phyloP scores from a whole-genome alignment of 352 stramenopile species.

The Pythium graminicola region DNA sequence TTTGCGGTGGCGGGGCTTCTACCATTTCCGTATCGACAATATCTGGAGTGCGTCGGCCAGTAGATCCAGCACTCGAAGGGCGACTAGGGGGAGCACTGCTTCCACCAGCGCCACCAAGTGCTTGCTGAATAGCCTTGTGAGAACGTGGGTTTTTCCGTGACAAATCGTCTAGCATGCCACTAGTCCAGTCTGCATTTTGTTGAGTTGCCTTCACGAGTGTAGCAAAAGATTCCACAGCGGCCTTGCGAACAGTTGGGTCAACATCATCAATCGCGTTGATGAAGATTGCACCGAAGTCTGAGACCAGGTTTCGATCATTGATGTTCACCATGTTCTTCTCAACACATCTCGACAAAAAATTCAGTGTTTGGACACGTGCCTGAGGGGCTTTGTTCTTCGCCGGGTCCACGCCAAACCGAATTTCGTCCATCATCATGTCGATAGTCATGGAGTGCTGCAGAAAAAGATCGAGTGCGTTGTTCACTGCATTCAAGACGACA shows the following conservation, averaged over 20 bases:
- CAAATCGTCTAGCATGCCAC: constrained; percentile 56
- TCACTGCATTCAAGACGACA: constrained; percentile 72
- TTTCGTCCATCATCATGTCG: constrained; percentile 84
- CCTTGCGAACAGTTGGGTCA: constrained; percentile 74
- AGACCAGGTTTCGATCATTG: constrained; percentile 50
- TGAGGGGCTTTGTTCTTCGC: constrained; percentile 80
- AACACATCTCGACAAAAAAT: constrained; percentile 59
- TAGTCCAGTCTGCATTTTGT: constrained; percentile 45
- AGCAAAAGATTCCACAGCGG: constrained; percentile 57
- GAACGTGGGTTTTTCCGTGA: constrained; percentile 62
- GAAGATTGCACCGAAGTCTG: constrained; percentile 61
- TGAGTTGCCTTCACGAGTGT: constrained; percentile 48
- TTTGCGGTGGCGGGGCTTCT: constrained; percentile 1
- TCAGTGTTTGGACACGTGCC: constrained; percentile 67
- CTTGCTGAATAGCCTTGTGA: constrained; percentile 60
- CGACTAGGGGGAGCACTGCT: constrained; percentile 25
- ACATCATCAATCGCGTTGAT: constrained; percentile 61
- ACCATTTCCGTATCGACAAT: constrained; percentile 21
- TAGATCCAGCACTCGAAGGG: constrained; percentile 26
- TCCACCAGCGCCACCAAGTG: constrained; percentile 25
- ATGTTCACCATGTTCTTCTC: constrained; percentile 66
- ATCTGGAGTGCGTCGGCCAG: constrained; percentile 11
- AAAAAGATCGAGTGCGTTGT: constrained; percentile 78
- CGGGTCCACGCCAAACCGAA: constrained; percentile 59
- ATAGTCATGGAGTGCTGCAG: constrained; percentile 76